These are phyloP conservation scores for Colletotrichum agaves DNA, from an alignment of 2,329 filamentous ascomycete genomes.

Conservation along the genomic window DNA sequence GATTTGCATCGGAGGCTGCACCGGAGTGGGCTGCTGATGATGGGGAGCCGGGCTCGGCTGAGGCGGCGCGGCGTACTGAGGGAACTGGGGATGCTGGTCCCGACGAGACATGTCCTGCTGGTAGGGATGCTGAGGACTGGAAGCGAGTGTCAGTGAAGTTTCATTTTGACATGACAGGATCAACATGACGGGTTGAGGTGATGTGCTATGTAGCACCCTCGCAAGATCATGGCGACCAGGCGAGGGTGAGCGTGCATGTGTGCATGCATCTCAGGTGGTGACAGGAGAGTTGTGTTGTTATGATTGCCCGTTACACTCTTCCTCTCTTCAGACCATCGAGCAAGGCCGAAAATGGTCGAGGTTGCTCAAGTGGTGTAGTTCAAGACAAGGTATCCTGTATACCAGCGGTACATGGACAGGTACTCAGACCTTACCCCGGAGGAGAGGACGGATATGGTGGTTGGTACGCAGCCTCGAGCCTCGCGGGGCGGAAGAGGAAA, in stretches of 20 bases:
- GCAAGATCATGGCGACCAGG: slow-evolving; percentile 11
- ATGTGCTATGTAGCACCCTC: neutral
- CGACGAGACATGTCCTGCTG: slow-evolving; percentile 62
- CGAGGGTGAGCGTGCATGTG: neutral
- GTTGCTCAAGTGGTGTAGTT: slow-evolving; percentile 22
- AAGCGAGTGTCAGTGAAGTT: slow-evolving; percentile 40
- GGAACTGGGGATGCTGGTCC: slow-evolving; percentile 55
- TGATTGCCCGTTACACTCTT: slow-evolving; percentile 34
- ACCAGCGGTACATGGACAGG: slow-evolving; percentile 29
- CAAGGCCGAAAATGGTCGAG: slow-evolving; percentile 23
- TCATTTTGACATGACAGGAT: slow-evolving; percentile 18
- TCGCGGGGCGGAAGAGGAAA: slow-evolving; percentile 40
- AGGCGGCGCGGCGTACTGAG: slow-evolving; percentile 50
- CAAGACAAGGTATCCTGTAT: slow-evolving; percentile 8
- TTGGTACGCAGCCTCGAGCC: slow-evolving; percentile 33
- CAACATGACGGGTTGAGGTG: slow-evolving; percentile 3
- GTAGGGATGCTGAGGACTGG: slow-evolving; percentile 58
- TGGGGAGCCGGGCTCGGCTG: slow-evolving; percentile 52
- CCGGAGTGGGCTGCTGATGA: slow-evolving; percentile 52
- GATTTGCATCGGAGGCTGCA: slow-evolving; percentile 57
- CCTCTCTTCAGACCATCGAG: neutral
- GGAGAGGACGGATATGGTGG: neutral
- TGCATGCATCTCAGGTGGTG: neutral
- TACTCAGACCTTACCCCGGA: slow-evolving; percentile 13
- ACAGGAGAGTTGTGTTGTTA: slow-evolving; percentile 19